phyloP scores from a whole-genome alignment of 768 basidiomycete species.

The Nidularia pulvinata region DNA sequence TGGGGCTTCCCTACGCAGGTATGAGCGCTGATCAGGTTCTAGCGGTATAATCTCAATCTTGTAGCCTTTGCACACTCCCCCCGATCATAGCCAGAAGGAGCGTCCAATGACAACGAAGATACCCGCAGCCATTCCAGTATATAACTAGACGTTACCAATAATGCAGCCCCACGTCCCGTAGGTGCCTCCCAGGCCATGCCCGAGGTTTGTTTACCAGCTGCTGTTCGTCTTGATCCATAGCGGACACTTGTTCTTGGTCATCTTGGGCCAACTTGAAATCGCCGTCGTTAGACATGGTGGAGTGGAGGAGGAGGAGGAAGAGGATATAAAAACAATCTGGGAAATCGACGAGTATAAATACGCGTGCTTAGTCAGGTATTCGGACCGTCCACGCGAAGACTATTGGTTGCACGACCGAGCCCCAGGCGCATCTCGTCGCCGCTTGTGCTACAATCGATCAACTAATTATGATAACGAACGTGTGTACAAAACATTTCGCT shows the following conservation, averaged over 20 bases:
- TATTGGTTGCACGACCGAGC: not conserved
- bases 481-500: too few relatives aligned
- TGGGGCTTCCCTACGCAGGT: constrained; percentile 98
- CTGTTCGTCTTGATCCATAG: constrained; percentile 37
- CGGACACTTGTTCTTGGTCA: constrained; percentile 18
- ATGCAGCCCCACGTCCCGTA: constrained; percentile 29
- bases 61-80: constrained; percentile 27
- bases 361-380: not conserved
- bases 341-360: not conserved
- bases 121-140: constrained; percentile 91
- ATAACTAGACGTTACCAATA: constrained; percentile 79
- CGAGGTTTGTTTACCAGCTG: constrained; percentile 40
- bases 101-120: constrained; percentile 47
- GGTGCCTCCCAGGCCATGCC: constrained; percentile 23
- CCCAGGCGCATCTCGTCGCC: not conserved
- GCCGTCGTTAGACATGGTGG: constrained; percentile 5
- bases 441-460: too few relatives aligned
- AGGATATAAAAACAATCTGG: not conserved
- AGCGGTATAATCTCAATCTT: constrained; percentile 97
- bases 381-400: not conserved
- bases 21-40: constrained; percentile 97
- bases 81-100: constrained; percentile 3
- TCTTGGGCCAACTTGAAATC: constrained; percentile 12
- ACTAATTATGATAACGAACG: too few relatives aligned
- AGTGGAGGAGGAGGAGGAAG: not conserved